Percentiles rank a stretch among this genome's conserved stretches.
phyloP scores from a whole-genome alignment of 371 early-diverging fungal genomes.

The Thermomucor indicae-seudaticae region DNA sequence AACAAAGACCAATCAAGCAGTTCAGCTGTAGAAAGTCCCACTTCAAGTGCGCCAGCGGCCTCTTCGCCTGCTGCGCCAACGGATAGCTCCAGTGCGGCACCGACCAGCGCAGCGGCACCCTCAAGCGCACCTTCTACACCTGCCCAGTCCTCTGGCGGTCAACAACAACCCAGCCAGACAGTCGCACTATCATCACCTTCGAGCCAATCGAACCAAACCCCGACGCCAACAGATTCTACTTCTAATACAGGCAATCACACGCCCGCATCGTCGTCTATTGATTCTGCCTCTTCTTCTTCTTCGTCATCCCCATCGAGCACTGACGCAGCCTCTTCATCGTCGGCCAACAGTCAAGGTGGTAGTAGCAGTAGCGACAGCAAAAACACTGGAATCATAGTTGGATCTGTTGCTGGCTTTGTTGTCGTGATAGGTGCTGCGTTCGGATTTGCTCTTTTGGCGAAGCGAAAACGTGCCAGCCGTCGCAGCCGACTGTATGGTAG shows the following conservation, averaged over 20 bases:
- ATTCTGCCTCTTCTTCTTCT: background rate
- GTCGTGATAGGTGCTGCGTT: constrained; percentile 36
- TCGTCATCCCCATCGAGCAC: constrained; percentile 2
- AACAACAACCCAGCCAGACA: too few relatives aligned
- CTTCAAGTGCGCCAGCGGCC: too few relatives aligned
- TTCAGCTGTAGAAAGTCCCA: constrained; percentile 1
- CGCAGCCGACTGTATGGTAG: constrained; percentile 22
- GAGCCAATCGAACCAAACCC: background rate
- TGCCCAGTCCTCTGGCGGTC: too few relatives aligned
- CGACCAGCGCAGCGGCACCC: too few relatives aligned
- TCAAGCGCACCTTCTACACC: too few relatives aligned
- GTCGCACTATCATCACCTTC: too few relatives aligned
- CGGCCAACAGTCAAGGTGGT: background rate
- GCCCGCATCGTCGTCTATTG: constrained; percentile 5
- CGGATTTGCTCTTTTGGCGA: constrained; percentile 34
- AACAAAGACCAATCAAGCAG: background rate
- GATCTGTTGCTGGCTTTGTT: constrained; percentile 36
- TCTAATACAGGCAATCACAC: background rate
- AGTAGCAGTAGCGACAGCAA: constrained; percentile 4
- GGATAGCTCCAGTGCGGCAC: too few relatives aligned
- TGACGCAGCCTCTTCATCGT: constrained; percentile 4
- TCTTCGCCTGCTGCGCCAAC: too few relatives aligned
- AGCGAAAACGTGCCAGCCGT: constrained; percentile 16
- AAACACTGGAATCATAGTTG: constrained; percentile 35
- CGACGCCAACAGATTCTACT: background rate